Evolutionary conservation across 208 protist genomes (phyloP).

Genomic region (Eutreptiella sp.): DNA sequence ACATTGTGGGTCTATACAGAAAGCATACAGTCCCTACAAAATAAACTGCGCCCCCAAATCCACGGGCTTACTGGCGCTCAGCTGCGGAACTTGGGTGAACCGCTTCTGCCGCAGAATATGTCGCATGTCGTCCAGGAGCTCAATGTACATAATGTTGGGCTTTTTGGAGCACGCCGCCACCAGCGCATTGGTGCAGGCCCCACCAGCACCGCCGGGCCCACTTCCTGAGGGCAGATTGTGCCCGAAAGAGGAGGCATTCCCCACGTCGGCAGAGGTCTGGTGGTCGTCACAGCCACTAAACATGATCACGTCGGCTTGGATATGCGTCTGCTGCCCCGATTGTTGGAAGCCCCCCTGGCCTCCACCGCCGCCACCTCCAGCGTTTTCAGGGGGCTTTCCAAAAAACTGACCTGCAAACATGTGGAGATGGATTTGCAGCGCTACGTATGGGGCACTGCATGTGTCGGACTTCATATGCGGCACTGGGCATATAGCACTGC

Average conservation of each 20-base stretch:
- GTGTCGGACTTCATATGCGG: no score
- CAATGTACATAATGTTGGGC: neutral
- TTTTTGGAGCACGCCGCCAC: constrained; percentile 1
- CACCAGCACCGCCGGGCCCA: constrained; percentile 52
- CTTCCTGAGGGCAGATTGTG: constrained; percentile 28
- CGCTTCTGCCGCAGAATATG: constrained; percentile 22
- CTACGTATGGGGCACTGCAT: no score
- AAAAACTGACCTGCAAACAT: no score
- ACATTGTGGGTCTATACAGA: no score
- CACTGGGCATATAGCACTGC: no score
- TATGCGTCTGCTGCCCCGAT: no score
- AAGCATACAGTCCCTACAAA: no score
- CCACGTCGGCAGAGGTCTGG: constrained; percentile 27
- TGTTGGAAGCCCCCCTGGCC: no score
- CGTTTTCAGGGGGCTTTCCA: no score
- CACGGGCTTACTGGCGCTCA: constrained; percentile 17
- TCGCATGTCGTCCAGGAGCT: constrained; percentile 24
- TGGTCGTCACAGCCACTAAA: constrained; percentile 20
- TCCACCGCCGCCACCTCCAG: no score
- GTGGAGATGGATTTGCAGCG: no score
- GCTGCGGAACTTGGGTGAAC: constrained; percentile 25
- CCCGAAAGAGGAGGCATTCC: constrained; percentile 5
- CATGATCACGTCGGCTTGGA: constrained; percentile 23
- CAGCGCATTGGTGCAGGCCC: constrained; percentile 67
- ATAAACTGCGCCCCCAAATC: no score